Conservation (phyloP, 2,329 filamentous ascomycete species). For the Colletotrichum sp. region DNA sequence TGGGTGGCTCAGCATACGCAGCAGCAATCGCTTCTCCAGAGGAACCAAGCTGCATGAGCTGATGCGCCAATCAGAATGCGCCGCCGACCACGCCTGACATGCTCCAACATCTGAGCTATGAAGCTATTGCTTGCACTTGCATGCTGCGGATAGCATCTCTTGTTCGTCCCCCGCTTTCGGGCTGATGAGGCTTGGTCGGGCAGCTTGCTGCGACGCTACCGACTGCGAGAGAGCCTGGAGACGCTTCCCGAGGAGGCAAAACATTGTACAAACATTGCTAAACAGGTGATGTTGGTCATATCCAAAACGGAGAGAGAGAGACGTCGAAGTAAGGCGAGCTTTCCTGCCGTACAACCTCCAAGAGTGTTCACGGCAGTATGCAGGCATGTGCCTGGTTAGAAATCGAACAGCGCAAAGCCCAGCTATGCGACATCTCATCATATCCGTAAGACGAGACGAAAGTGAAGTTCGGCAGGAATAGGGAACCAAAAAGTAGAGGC, state of each 20-base stretch:
- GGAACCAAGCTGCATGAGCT: neutral
- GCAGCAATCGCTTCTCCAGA: neutral
- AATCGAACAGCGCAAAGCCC: neutral
- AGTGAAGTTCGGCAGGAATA: neutral
- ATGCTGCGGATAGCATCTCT: neutral
- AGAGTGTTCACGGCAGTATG: neutral
- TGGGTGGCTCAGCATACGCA: neutral
- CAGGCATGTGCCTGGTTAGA: neutral
- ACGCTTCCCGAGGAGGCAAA: neutral
- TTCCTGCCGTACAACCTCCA: neutral
- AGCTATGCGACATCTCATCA: neutral
- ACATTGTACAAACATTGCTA: neutral
- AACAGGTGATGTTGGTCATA: neutral
- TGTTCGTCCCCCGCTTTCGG: neutral
- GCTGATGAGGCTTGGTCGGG: conserved; percentile 10
- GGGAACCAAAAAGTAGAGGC: neutral
- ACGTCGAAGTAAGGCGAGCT: neutral
- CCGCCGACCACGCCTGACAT: neutral
- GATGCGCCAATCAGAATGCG: neutral
- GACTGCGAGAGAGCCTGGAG: neutral
- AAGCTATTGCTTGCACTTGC: neutral
- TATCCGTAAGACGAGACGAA: neutral
- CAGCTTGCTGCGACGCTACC: neutral
- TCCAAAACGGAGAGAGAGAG: neutral
- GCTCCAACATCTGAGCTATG: neutral